Base-by-base conservation (phyloP, 2,329 filamentous ascomycete species). In the Sclerotinia spermophila region DNA sequence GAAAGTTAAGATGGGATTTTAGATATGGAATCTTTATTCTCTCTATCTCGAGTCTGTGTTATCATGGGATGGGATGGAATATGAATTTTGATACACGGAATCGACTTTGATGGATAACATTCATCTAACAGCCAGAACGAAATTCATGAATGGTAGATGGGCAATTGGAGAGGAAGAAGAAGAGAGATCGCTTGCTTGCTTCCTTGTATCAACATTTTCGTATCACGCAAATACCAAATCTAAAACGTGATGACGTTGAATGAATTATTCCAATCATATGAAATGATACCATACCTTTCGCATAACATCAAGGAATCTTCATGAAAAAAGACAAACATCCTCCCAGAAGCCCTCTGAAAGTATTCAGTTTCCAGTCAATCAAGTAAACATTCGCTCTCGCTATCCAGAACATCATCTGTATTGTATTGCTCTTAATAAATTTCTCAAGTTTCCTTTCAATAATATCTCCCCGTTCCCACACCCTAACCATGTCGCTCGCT, bases 1-100 rank as follows among this genome's bases (percentile, higher is more conserved):
- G 82, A 93, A 93, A 86, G 84, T 97, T 82, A 92, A 90, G 86
- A 96, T 97, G 88, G 71, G 74, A 13, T 55, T 68, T 70, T 77
- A 76, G 71, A 61, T 27, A 0, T 30, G 27, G 62, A 30, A 15
- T 11, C n/a, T 61, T n/a, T 71, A 51, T 44, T 44, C 51, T 61
- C 45, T 45, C 45, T 72, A 35, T 68, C 38, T 42, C 44, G 73
- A 74, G 72, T 53, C 30, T 13, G 33, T 38, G 21, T 10, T 35
- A 17, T n/a, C 21, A 11, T 48, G 1, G 45, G 21, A n/a, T 40
- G 33, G 33, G 8, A 38, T 13, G 35, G 15, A 35, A 17, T n/a
- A 21, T 7, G 7, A 21, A 59, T n/a, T 38, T 38, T 59, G 24
- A 59, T 59, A 59, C 33, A 40, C 38, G 21, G 30, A 40, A 38